These are phyloP conservation scores for Ustilago xerochloae DNA, from an alignment of 1,284 basidiomycete species.

Conservation along the genomic window DNA sequence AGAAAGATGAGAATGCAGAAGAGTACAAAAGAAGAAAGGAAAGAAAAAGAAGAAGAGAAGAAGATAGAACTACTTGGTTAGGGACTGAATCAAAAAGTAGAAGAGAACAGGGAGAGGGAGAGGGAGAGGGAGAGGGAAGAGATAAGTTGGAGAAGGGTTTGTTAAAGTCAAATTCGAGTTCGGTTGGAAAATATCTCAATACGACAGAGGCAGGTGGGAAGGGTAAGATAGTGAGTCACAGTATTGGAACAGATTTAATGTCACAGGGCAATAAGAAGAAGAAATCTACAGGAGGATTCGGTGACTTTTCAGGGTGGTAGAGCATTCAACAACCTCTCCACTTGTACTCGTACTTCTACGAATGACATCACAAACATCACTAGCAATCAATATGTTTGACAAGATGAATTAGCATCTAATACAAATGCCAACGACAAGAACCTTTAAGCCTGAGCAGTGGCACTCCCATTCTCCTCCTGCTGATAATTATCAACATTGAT, in stretches of 20 bases:
- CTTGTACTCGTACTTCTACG: neutral
- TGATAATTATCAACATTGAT: slow-evolving; percentile 77
- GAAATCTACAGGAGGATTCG: slow-evolving; percentile 46
- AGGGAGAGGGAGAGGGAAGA: neutral
- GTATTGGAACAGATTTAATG: neutral
- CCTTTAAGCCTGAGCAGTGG: neutral
- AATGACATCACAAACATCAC: neutral
- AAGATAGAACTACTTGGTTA: slow-evolving; percentile 65
- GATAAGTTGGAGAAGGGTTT: neutral
- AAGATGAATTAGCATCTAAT: neutral
- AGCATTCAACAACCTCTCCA: neutral
- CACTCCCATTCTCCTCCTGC: slow-evolving; percentile 4
- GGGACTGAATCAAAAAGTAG: slow-evolving; percentile 29
- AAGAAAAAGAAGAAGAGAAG: slow-evolving; percentile 58
- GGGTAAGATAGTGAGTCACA: neutral
- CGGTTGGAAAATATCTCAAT: slow-evolving; percentile 41
- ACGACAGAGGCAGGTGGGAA: neutral
- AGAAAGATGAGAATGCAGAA: slow-evolving; percentile 48
- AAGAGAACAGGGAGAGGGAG: neutral
- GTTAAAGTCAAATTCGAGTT: slow-evolving; percentile 1
- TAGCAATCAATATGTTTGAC: neutral
- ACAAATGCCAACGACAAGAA: neutral
- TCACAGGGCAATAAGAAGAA: slow-evolving; percentile 12
- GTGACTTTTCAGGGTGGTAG: slow-evolving; percentile 63
- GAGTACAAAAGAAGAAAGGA: slow-evolving; percentile 47